phyloP scores from a whole-genome alignment of 2,329 filamentous ascomycete species.

The Colletotrichum chlorophyti region DNA sequence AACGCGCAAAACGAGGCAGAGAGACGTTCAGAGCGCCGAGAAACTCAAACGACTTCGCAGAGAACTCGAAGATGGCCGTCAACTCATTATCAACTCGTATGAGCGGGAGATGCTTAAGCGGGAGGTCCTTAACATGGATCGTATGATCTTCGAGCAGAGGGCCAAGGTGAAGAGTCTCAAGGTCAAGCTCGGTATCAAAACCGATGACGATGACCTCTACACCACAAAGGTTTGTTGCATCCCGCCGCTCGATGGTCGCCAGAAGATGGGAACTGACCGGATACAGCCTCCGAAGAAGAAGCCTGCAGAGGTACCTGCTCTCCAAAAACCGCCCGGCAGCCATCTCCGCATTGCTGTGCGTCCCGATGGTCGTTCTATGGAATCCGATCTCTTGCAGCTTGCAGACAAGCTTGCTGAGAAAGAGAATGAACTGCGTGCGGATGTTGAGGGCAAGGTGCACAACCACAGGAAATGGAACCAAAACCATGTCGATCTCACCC shows the following conservation, averaged over 20 bases:
- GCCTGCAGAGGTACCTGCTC: slow-evolving; percentile 63
- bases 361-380: slow-evolving; percentile 73
- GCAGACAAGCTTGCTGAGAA: slow-evolving; percentile 81
- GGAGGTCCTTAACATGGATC: slow-evolving; percentile 77
- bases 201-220: slow-evolving; percentile 91
- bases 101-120: slow-evolving; percentile 82
- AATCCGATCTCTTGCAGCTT: slow-evolving; percentile 80
- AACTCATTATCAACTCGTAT: slow-evolving; percentile 78
- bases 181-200: slow-evolving; percentile 85
- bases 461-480: slow-evolving; percentile 94
- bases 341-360: slow-evolving; percentile 75
- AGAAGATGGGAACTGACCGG: slow-evolving; percentile 42
- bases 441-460: slow-evolving; percentile 85
- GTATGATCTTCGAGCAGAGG: slow-evolving; percentile 82
- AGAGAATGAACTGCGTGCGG: slow-evolving; percentile 78
- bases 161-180: slow-evolving; percentile 86
- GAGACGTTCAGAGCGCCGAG: slow-evolving; percentile 92
- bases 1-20: slow-evolving; percentile 90
- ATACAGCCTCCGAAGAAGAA: slow-evolving; percentile 75
- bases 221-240: slow-evolving; percentile 80
- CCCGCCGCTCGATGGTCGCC: background rate
- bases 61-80: slow-evolving; percentile 88
- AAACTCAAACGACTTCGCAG: slow-evolving; percentile 90
- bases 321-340: slow-evolving; percentile 66
- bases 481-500: slow-evolving; percentile 86